Percentiles rank a stretch among this genome's conserved stretches.
phyloP scores from a whole-genome alignment of 2,329 filamentous ascomycete genomes.

The Alternaria sp. region DNA sequence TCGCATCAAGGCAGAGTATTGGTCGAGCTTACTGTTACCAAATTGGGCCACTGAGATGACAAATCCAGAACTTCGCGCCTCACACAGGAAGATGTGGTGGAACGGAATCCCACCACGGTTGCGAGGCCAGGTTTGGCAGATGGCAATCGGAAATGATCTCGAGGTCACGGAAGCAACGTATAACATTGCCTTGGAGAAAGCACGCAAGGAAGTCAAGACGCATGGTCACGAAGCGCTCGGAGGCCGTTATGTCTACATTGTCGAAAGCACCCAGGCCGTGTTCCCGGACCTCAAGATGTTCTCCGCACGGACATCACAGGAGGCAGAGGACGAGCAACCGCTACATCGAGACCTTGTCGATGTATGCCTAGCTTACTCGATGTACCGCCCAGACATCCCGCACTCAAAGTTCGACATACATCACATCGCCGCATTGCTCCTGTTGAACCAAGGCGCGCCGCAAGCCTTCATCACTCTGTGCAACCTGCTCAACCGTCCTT shows the following conservation, averaged over 20 bases:
- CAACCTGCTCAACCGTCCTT: conserved; percentile 78
- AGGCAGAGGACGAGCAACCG: conserved; percentile 62
- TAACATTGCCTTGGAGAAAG: conserved; percentile 73
- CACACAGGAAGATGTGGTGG: conserved; percentile 79
- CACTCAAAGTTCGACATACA: conserved; percentile 76
- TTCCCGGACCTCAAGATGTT: conserved; percentile 80
- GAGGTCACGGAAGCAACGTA: conserved; percentile 74
- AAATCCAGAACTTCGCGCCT: conserved; percentile 35
- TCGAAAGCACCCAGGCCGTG: conserved; percentile 69
- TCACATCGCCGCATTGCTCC: conserved; percentile 75
- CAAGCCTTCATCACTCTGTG: conserved; percentile 76
- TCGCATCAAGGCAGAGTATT: conserved; percentile 64
- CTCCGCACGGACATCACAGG: conserved; percentile 53
- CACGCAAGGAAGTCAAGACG: conserved; percentile 63
- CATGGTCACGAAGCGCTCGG: conserved; percentile 61
- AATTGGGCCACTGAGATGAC: conserved; percentile 77
- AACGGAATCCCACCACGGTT: conserved; percentile 76
- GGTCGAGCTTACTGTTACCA: conserved; percentile 80
- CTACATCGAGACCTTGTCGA: conserved; percentile 74
- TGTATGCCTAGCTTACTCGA: conserved; percentile 79
- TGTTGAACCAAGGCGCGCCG: conserved; percentile 74
- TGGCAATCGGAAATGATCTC: conserved; percentile 77
- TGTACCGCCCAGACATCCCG: conserved; percentile 84
- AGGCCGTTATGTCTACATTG: conserved; percentile 38
- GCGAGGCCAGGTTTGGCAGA: conserved; percentile 74